Evolutionary conservation across 2,329 filamentous ascomycete genomes (phyloP), one percentile per base, ranked within the genome.

Genomic region (Trichophyton equinum): DNA sequence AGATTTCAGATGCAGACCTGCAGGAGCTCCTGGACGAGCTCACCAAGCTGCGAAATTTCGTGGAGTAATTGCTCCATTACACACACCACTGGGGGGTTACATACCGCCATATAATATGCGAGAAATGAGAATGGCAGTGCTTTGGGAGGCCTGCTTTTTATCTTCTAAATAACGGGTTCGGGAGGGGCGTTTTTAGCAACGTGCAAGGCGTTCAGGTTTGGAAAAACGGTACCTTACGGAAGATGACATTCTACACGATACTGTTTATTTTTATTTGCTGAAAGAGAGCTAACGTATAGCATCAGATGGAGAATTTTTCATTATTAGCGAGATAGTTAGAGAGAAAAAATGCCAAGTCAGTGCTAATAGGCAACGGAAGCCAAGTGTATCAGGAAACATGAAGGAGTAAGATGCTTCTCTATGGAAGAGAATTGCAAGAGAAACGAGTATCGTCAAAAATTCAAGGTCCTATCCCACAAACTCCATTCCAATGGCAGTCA

Each of bases 21-120:
- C 87, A 95, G 74, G 86, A 91, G 64, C 78, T 97, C 62, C 81
- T 99, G 62, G 86, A 96, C 70, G 91, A 99, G 77, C 87, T 97
- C 75, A 88, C 85, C 67, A 95, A 95, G 79, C 78, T 95, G 71
- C 77, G 82, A 67, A 76, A 76, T 64, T 76, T 76, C 62, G 74
- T 74, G 1, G 74, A 76, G 67, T 76, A 62, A 65, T 20, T 5
- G 3, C 25, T 9, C 33, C 33, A 38, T 11, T 13, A 38, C 30
- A 22, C 30, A 22, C 33, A 13, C 9, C 33, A 30, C 27, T 9
- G 18, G 27, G 11, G 13, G 33, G 46, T 13, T 11, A 53, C 9
- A n/a, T 7, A 36, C 4, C 13, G 18, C 15, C 7, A n/a, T 25
- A n/a, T 49, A 49, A 51, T 27, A 4, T 25, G 18, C 2, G 51